Base-by-base conservation (phyloP, 441 rosid genomes). In the Macaranga tanarius region DNA sequence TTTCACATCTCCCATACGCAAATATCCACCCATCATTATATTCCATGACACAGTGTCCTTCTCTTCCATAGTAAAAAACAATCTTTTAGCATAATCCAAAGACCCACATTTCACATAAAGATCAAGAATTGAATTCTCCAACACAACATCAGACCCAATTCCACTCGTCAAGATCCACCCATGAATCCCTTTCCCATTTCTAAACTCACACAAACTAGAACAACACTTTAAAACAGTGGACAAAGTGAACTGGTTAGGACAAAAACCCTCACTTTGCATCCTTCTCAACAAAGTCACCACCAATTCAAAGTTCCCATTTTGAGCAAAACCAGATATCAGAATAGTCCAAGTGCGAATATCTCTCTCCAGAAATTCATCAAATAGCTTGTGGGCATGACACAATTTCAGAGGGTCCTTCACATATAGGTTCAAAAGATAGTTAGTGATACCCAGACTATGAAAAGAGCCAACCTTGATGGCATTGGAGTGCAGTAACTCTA, bases 231-330 rank as follows among this genome's bases (percentile, higher is more conserved):
- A 75, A 65, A 86, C 79, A 50, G 75, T 77, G 0, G 88, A 85
- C 54, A 87, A 77, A 48, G 88, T 86, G 69, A 87, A 87, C n/a
- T 76, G 68, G 62, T 87, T 87, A 2, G 91, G 88, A 69, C 59
- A 52, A 42, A 78, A 76, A 62, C 75, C 83, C 59, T 73, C 78
- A 9, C 42, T 56, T 73, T 52, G 84, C 89, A 85, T 84, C 50
- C 60, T 76, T 55, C 81, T 70, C 48, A 84, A 82, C 12, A 76
- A 71, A n/a, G 69, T 65, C 72, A 81, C 66, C 4, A 61, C 89
- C 63, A 23, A 38, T 20, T 12, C 45, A 19, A 52, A 28, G 54
- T 55, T 72, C 47, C 84, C 83, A 28, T 4, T 52, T 31, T 81
- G 83, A 19, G 77, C 77, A 71, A 79, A 76, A 9, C 84, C 73